Percentiles rank a stretch among this genome's conserved stretches.
phyloP scores from a whole-genome alignment of 352 stramenopile species.

The Phytophthora pluvialis region DNA sequence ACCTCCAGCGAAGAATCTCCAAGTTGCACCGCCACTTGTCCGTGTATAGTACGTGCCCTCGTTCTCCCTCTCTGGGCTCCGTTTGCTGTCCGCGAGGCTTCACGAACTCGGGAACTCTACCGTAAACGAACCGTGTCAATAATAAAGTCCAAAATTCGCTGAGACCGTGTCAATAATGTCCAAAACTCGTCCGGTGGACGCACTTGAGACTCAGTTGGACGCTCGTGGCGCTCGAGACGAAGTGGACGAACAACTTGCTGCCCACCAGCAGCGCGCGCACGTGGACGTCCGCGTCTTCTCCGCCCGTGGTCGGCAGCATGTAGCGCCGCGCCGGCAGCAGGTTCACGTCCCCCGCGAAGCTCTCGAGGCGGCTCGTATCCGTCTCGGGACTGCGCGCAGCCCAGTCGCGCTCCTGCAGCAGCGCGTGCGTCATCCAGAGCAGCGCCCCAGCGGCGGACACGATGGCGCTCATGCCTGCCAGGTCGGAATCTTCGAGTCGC shows the following conservation, averaged over 20 bases:
- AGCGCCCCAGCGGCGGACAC: constrained; percentile 40
- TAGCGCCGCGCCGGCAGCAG: constrained; percentile 38
- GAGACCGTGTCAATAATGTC: constrained; percentile 1
- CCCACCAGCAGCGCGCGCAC: constrained; percentile 45
- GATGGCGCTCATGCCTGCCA: not conserved
- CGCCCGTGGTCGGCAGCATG: not conserved
- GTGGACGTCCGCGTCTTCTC: constrained; percentile 24
- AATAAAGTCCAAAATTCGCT: not conserved
- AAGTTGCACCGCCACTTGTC: constrained; percentile 43
- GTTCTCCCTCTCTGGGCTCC: not conserved
- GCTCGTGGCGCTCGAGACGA: constrained; percentile 37
- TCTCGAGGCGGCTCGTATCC: constrained; percentile 2
- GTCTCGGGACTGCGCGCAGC: not conserved
- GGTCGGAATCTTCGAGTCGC: not conserved
- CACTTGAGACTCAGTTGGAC: constrained; percentile 44
- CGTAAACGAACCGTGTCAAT: constrained; percentile 17
- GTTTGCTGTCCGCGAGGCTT: constrained; percentile 16
- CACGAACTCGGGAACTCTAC: constrained; percentile 52
- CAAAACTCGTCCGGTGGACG: constrained; percentile 8
- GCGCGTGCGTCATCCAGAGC: constrained; percentile 47
- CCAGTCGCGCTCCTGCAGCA: constrained; percentile 41
- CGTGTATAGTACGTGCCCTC: constrained; percentile 18
- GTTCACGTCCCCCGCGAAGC: constrained; percentile 45
- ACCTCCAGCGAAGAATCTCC: constrained; percentile 56
- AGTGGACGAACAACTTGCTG: constrained; percentile 54